phyloP scores from a whole-genome alignment of 331 rosid genomes.

The Saraca asoca region DNA sequence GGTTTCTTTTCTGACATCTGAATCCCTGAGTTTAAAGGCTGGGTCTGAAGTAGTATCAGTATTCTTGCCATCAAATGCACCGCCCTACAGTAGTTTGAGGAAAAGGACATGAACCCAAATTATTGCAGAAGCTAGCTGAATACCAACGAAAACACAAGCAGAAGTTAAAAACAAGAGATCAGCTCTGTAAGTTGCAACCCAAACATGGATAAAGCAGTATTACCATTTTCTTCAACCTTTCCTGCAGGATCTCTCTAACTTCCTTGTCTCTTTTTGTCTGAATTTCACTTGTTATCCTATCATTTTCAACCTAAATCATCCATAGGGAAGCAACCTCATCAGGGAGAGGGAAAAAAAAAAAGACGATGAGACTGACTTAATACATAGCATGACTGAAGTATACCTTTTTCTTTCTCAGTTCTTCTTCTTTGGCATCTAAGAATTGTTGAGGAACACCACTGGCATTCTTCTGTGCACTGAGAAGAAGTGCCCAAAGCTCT shows the following conservation, averaged over 20 bases:
- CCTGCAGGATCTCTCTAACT: conserved; percentile 69
- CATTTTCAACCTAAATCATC: conserved; percentile 75
- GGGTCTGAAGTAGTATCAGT: conserved; percentile 58
- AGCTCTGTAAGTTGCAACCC: conserved; percentile 55
- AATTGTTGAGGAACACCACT: conserved; percentile 98
- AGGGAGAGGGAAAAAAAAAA: conserved; percentile 10
- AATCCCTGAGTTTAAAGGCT: conserved; percentile 57
- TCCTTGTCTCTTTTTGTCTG: conserved; percentile 84
- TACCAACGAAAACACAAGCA: conserved; percentile 74
- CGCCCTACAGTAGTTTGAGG: conserved; percentile 99
- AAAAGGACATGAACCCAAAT: conserved; percentile 99
- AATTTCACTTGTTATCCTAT: conserved; percentile 77
- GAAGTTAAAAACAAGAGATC: conserved; percentile 79
- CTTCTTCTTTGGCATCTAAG: conserved; percentile 95
- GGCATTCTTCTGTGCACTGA: conserved; percentile 89
- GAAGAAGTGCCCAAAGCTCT: conserved; percentile 91
- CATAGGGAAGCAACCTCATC: conserved; percentile 21
- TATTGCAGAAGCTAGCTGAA: conserved; percentile 99
- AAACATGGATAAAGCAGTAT: conserved; percentile 63
- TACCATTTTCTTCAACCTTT: conserved; percentile 84
- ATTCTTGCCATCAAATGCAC: conserved; percentile 65
- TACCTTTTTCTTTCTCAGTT: conserved; percentile 80
- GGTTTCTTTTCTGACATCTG: conserved; percentile 55
- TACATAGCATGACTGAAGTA: conserved; percentile 19
- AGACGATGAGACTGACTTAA: conserved; percentile 2